Evolutionary conservation across 2,329 filamentous ascomycete species (phyloP).

Genomic region (Exophiala phaeomuriformis): DNA sequence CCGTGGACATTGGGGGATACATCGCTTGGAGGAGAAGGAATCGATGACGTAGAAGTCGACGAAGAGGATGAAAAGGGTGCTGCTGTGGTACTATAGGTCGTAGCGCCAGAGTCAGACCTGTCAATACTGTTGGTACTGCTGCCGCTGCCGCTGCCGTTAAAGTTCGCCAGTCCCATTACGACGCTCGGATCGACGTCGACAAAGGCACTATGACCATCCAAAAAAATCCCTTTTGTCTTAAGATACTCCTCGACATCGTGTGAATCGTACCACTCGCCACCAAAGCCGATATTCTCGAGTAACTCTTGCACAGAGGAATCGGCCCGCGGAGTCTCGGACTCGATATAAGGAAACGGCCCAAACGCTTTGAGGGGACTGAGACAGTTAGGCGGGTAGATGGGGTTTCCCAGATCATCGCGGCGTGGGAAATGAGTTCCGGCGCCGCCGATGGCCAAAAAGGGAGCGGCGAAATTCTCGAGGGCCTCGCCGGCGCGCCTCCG

Average conservation of each 20-base stretch:
- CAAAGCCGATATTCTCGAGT: constrained; percentile 51
- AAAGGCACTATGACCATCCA: constrained; percentile 30
- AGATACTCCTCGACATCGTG: constrained; percentile 72
- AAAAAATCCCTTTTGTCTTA: constrained; percentile 35
- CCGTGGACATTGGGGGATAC: too few relatives aligned
- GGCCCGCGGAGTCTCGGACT: constrained; percentile 26
- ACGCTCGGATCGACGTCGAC: constrained; percentile 23
- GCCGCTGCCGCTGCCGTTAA: not conserved
- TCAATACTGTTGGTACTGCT: not conserved
- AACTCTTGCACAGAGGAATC: constrained; percentile 28
- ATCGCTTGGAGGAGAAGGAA: too few relatives aligned
- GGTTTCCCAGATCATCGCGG: constrained; percentile 34
- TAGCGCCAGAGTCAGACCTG: not conserved
- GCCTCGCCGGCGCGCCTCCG: constrained; percentile 38
- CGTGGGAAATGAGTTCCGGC: constrained; percentile 58
- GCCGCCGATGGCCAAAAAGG: constrained; percentile 60
- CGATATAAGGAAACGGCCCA: constrained; percentile 20
- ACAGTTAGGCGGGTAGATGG: constrained; percentile 31
- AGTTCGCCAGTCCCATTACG: not conserved
- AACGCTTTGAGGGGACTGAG: constrained; percentile 19
- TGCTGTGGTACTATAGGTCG: too few relatives aligned
- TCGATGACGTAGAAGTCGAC: too few relatives aligned
- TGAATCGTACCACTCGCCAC: constrained; percentile 69
- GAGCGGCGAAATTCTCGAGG: constrained; percentile 53
- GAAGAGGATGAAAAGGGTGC: too few relatives aligned